These are phyloP conservation scores for Rutstroemia sp. DNA, from an alignment of 2,329 filamentous ascomycete genomes.

Conservation along the genomic window DNA sequence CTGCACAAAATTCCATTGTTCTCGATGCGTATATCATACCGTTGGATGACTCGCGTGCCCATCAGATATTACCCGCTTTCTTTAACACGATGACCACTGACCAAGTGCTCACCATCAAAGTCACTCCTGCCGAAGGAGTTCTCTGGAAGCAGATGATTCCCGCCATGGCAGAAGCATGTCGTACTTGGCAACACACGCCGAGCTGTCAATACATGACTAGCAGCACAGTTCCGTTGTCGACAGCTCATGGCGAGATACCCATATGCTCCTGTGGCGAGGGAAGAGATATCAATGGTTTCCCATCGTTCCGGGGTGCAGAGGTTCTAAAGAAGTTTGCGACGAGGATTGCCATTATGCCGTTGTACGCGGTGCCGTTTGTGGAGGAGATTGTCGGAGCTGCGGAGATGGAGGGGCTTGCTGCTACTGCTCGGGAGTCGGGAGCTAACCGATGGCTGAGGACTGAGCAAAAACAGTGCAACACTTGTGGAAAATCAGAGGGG, in stretches of 20 bases:
- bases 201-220: neutral
- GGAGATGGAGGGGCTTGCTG: too few species aligned
- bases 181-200: constrained; percentile 8
- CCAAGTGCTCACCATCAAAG: neutral
- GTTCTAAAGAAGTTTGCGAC: neutral
- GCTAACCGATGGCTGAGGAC: neutral
- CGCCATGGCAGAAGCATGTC: constrained; percentile 8
- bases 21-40: constrained; percentile 11
- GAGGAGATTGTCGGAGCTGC: neutral
- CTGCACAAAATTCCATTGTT: constrained; percentile 10
- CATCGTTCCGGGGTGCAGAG: neutral
- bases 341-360: neutral
- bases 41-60: neutral
- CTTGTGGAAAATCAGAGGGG: neutral
- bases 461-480: neutral
- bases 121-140: neutral
- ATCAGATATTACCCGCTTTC: neutral
- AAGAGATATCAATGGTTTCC: neutral
- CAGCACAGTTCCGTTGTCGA: neutral
- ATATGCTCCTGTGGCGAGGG: neutral
- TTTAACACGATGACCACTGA: neutral
- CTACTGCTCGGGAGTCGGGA: too few species aligned
- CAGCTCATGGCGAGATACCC: neutral
- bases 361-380: neutral
- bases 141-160: constrained; percentile 9